Conservation (phyloP, 192 early-diverging fungal species). For the Helicostylum pulchrum region DNA sequence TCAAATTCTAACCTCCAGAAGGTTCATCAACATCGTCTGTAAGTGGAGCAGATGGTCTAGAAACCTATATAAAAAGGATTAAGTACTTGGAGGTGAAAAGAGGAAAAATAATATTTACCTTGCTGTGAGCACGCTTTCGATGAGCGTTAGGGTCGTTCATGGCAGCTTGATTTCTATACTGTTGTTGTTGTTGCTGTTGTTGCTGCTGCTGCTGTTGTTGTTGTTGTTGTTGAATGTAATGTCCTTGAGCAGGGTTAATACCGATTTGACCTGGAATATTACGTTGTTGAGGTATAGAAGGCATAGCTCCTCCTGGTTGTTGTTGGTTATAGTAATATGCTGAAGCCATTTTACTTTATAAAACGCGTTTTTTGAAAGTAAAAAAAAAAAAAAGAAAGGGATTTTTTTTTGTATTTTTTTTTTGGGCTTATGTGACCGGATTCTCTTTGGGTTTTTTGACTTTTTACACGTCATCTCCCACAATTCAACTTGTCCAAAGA, state of each 20-base stretch:
- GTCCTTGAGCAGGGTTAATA: not conserved
- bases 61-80: not conserved
- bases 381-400: too few species aligned
- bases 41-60: constrained; percentile 10
- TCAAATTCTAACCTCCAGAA: constrained; percentile 42
- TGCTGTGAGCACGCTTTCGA: constrained; percentile 15
- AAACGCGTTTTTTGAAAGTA: too few species aligned
- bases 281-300: constrained; percentile 1
- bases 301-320: not conserved
- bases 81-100: too few species aligned
- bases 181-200: constrained; percentile 3
- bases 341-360: constrained; percentile 1
- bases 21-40: constrained; percentile 53
- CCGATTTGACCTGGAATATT: constrained; percentile 6
- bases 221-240: constrained; percentile 9
- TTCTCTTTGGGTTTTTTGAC: too few species aligned
- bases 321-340: constrained; percentile 21
- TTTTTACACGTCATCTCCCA: too few species aligned
- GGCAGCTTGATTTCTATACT: not conserved
- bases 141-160: constrained; percentile 17
- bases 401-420: too few species aligned
- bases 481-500: too few species aligned
- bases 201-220: constrained; percentile 1
- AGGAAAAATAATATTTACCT: constrained; percentile 6
- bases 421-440: too few species aligned